phyloP scores from a whole-genome alignment of 768 basidiomycete species.

The Termitomyces titanicus region DNA sequence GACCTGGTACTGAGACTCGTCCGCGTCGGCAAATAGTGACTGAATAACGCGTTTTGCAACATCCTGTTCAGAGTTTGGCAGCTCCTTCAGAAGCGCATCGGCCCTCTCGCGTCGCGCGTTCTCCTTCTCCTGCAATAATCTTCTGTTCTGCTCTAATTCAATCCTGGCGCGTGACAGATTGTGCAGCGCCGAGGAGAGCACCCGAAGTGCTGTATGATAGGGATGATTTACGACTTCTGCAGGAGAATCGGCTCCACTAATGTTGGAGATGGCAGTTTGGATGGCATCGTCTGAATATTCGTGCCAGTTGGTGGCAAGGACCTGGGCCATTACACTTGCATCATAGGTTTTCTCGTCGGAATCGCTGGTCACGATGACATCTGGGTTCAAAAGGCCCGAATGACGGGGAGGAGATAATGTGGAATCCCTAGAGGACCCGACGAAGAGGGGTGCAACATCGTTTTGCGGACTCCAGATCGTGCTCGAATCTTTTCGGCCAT shows the following conservation, averaged over 20 bases:
- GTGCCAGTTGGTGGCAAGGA: constrained; percentile 74
- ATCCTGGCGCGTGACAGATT: constrained; percentile 51
- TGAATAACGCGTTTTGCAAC: constrained; percentile 65
- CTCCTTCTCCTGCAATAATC: constrained; percentile 57
- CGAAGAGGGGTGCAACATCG: constrained; percentile 32
- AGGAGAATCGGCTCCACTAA: constrained; percentile 42
- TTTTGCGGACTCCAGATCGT: constrained; percentile 36
- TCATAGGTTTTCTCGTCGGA: constrained; percentile 30
- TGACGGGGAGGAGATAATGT: constrained; percentile 8
- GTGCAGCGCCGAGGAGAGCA: constrained; percentile 64
- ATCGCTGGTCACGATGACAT: constrained; percentile 31
- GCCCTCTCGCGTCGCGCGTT: constrained; percentile 46
- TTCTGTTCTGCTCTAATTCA: constrained; percentile 63
- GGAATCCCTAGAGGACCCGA: constrained; percentile 34
- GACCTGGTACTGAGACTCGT: constrained; percentile 44
- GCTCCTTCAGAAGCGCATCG: constrained; percentile 51
- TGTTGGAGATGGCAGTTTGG: constrained; percentile 53
- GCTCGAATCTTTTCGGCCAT: constrained; percentile 23
- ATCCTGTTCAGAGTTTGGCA: constrained; percentile 60
- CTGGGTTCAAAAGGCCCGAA: constrained; percentile 21
- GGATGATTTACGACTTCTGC: constrained; percentile 47
- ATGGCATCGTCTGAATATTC: constrained; percentile 74
- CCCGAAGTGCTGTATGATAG: constrained; percentile 64
- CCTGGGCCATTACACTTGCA: constrained; percentile 34
- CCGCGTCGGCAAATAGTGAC: constrained; percentile 56